Conservation (phyloP, 2,329 filamentous ascomycete species). For the Talaromyces atroroseus region DNA sequence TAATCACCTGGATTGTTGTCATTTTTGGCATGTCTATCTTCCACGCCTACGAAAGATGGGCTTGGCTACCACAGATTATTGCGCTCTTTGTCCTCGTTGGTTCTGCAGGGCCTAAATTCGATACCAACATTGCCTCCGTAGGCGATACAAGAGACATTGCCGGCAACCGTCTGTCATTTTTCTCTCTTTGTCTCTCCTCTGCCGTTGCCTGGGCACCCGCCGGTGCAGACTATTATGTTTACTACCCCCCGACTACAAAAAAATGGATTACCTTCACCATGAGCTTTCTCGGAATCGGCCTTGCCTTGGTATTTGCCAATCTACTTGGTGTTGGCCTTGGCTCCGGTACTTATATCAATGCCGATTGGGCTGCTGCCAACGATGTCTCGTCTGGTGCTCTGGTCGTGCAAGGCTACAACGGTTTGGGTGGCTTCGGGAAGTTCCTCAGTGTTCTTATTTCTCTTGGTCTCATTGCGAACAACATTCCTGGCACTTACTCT, state of each 20-base stretch:
- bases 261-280: slow-evolving; percentile 33
- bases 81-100: slow-evolving; percentile 38
- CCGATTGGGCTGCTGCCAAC: slow-evolving; percentile 28
- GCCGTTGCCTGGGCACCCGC: slow-evolving; percentile 31
- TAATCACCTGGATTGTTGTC: slow-evolving; percentile 31
- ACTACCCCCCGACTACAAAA: slow-evolving; percentile 35
- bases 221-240: slow-evolving; percentile 41
- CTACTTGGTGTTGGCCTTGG: slow-evolving; percentile 40
- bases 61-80: slow-evolving; percentile 40
- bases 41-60: slow-evolving; percentile 39
- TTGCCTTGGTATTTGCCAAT: slow-evolving; percentile 31
- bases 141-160: slow-evolving; percentile 24
- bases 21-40: slow-evolving; percentile 39
- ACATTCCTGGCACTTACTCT: slow-evolving; percentile 41
- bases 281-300: slow-evolving; percentile 32
- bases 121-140: slow-evolving; percentile 28
- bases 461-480: slow-evolving; percentile 40
- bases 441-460: slow-evolving; percentile 41
- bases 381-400: slow-evolving; percentile 26
- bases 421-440: slow-evolving; percentile 37
- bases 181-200: slow-evolving; percentile 33
- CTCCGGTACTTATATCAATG: slow-evolving; percentile 25
- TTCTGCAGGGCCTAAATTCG: slow-evolving; percentile 33
- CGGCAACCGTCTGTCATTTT: slow-evolving; percentile 34
- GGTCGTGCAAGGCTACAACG: slow-evolving; percentile 10